phyloP scores from a whole-genome alignment of 768 basidiomycete genomes.

The Termitomyces sp. region DNA sequence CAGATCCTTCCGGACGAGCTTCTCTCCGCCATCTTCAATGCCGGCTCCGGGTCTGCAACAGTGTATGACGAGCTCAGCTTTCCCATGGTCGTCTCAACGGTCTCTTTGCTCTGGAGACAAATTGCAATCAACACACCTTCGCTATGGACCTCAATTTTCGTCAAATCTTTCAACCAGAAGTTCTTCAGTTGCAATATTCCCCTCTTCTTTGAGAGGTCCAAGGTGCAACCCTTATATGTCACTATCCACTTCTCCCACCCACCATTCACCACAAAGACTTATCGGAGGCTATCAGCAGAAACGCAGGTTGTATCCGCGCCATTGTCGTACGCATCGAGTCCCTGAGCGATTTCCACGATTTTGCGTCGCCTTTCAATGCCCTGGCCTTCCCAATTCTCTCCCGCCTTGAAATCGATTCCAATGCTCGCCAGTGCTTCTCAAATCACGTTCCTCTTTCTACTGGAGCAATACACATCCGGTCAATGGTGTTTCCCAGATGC shows the following conservation, averaged over 20 bases:
- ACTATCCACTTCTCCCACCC: background rate
- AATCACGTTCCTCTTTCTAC: background rate
- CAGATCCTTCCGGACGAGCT: background rate
- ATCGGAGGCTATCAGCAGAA: background rate
- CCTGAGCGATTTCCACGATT: background rate
- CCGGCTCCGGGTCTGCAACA: background rate
- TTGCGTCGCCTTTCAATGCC: background rate
- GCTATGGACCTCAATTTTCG: background rate
- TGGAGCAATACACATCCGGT: background rate
- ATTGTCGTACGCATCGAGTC: background rate
- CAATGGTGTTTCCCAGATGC: background rate
- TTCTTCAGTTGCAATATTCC: background rate
- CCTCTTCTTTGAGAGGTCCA: slow-evolving; percentile 4
- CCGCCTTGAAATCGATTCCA: background rate
- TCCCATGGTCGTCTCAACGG: background rate
- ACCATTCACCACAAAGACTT: background rate
- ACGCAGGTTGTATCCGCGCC: background rate
- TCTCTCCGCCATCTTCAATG: background rate
- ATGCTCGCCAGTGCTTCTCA: background rate
- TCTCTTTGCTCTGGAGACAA: background rate
- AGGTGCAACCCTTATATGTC: background rate
- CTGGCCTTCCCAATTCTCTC: background rate
- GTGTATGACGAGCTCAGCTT: background rate
- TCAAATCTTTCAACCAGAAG: background rate
- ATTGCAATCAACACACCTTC: background rate